phyloP scores from a whole-genome alignment of 441 rosid genomes.

The Raphanus hybrid region DNA sequence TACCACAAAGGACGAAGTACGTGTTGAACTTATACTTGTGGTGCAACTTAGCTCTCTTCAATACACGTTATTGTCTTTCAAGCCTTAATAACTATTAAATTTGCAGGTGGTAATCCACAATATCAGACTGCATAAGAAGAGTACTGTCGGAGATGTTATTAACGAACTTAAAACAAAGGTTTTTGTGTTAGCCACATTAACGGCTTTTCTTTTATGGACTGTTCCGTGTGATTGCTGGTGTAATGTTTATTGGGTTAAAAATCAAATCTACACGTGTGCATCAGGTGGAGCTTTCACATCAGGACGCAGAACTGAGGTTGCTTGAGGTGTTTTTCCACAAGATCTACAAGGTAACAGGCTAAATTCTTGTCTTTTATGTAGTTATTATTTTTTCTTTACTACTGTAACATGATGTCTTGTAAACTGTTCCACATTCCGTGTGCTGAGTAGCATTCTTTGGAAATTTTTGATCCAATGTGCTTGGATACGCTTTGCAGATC shows the following conservation, averaged over 20 bases:
- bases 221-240: no score
- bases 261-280: constrained; percentile 21
- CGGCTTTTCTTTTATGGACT: neutral
- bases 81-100: constrained; percentile 20
- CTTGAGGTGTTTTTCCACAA: constrained; percentile 94
- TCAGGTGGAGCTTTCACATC: constrained; percentile 92
- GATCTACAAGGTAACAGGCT: constrained; percentile 78
- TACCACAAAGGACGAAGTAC: constrained; percentile 86
- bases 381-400: neutral
- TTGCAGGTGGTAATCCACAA: constrained; percentile 80
- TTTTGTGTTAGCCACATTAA: constrained; percentile 11
- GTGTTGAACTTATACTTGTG: constrained; percentile 29
- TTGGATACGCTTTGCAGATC: constrained; percentile 55
- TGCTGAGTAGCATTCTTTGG: neutral
- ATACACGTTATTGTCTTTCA: neutral
- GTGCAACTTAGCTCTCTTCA: constrained; percentile 8
- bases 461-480: constrained; percentile 22
- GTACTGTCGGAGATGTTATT: constrained; percentile 53
- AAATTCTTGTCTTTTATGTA: constrained; percentile 5
- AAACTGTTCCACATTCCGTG: neutral
- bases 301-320: constrained; percentile 87
- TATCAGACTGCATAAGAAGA: constrained; percentile 83
- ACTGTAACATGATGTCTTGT: constrained; percentile 16
- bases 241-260: no score
- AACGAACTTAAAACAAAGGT: constrained; percentile 88